Percentiles rank a stretch among this genome's conserved stretches.
Evolutionary conservation across 1,139 yeast genomes (phyloP).

Genomic region (Kodamaea sp.): DNA sequence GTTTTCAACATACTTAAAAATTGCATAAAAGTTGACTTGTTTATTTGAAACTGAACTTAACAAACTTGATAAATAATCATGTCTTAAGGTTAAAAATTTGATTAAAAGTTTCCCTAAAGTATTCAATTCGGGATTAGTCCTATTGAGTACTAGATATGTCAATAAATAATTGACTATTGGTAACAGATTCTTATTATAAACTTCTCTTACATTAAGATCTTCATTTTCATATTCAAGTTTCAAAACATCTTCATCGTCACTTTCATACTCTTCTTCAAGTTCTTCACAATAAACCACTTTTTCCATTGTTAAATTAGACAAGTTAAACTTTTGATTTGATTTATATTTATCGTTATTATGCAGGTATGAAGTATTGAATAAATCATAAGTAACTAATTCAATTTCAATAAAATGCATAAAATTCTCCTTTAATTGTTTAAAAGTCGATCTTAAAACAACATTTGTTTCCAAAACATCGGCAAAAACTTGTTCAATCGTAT

Average conservation of each 20-base stretch:
- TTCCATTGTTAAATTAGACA: constrained; percentile 5
- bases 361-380: constrained; percentile 10
- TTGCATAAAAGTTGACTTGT: constrained; percentile 24
- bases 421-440: constrained; percentile 21
- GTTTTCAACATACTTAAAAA: constrained; percentile 34
- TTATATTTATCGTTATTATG: constrained; percentile 17
- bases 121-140: constrained; percentile 16
- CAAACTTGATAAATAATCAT: constrained; percentile 16
- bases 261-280: constrained; percentile 18
- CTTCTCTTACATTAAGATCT: constrained; percentile 8
- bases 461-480: constrained; percentile 18
- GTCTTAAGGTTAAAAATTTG: constrained; percentile 27
- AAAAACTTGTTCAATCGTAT: constrained; percentile 29
- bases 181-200: constrained; percentile 21
- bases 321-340: constrained; percentile 14
- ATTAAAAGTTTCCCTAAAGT: constrained; percentile 20
- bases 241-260: constrained; percentile 13
- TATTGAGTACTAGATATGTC: constrained; percentile 30
- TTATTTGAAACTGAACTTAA: constrained; percentile 10
- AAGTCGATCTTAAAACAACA: constrained; percentile 16
- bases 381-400: constrained; percentile 25
- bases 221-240: constrained; percentile 14
- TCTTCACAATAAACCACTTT: constrained; percentile 13
- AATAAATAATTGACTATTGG: constrained; percentile 36
- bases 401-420: constrained; percentile 23